Evolutionary conservation across 352 stramenopile genomes (phyloP).

Genomic region (Peronospora belbahrii): DNA sequence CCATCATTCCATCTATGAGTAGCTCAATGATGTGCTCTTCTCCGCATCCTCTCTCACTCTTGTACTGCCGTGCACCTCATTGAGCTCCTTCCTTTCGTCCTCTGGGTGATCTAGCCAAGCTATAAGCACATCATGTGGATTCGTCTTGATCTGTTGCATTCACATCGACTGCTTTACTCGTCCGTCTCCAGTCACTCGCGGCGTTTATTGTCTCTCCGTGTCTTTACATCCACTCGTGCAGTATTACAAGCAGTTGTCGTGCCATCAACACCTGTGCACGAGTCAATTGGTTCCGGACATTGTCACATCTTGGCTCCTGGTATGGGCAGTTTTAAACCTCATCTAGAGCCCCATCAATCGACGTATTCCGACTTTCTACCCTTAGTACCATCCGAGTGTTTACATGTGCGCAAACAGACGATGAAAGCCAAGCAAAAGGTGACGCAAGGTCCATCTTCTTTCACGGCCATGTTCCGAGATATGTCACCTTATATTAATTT

Average conservation of each 20-base stretch:
- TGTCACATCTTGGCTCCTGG: neutral
- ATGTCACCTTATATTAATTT: constrained; percentile 98
- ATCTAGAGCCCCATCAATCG: constrained; percentile 9
- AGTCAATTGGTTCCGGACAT: constrained; percentile 8
- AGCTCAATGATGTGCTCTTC: constrained; percentile 14
- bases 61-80: constrained; percentile 7
- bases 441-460: constrained; percentile 44
- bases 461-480: constrained; percentile 90
- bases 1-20: no score
- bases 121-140: constrained; percentile 19
- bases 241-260: constrained; percentile 7
- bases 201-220: constrained; percentile 21
- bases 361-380: constrained; percentile 55
- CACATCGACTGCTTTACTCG: constrained; percentile 22
- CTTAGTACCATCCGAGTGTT: constrained; percentile 66
- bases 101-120: constrained; percentile 4
- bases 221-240: constrained; percentile 22
- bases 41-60: constrained; percentile 8
- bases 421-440: constrained; percentile 4
- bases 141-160: constrained; percentile 10
- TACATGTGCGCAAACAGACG: constrained; percentile 52
- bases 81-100: neutral
- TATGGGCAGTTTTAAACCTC: constrained; percentile 1
- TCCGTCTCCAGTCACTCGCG: constrained; percentile 13
- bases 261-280: constrained; percentile 9